A percentile compares a stretch with the other conserved stretches of the same genome.
These are phyloP conservation scores for Pythium volutum DNA, from an alignment of 352 stramenopile genomes.

Conservation along the genomic window DNA sequence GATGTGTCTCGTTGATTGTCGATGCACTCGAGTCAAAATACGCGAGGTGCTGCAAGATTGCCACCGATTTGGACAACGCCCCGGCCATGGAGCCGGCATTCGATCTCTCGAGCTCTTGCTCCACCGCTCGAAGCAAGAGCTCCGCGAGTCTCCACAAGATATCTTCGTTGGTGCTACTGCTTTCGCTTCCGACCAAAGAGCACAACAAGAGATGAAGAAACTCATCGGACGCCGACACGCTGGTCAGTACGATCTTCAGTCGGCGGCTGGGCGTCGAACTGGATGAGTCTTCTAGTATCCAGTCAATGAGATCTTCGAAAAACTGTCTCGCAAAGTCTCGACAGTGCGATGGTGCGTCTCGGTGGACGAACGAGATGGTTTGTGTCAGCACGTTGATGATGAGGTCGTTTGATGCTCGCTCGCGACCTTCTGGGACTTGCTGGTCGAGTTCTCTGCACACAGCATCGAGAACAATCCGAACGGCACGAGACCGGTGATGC, in stretches of 20 bases:
- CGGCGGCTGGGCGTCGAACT: background rate
- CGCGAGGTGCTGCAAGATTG: conserved; percentile 11
- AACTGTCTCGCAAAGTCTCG: background rate
- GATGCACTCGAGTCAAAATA: conserved; percentile 2
- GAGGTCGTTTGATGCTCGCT: background rate
- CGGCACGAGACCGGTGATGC: background rate
- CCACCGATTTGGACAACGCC: background rate
- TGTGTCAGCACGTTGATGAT: conserved; percentile 9
- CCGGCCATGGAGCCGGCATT: background rate
- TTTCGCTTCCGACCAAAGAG: background rate
- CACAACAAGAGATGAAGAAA: conserved; percentile 5
- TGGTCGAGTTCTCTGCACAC: background rate
- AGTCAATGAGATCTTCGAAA: conserved; percentile 6
- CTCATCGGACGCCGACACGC: background rate
- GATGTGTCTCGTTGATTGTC: background rate
- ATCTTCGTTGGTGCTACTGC: background rate
- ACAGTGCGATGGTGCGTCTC: background rate
- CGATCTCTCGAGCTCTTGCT: background rate
- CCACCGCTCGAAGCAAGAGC: conserved; percentile 4
- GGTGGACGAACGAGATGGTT: background rate
- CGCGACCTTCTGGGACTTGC: background rate
- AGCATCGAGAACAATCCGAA: background rate
- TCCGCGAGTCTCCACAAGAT: conserved; percentile 6
- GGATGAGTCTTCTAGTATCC: conserved; percentile 1
- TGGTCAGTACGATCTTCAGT: background rate